Percentiles rank a stretch among this genome's conserved stretches.
These are phyloP conservation scores for Teratosphaeria nubilosa DNA, from an alignment of 2,329 filamentous ascomycete genomes.

Conservation along the genomic window DNA sequence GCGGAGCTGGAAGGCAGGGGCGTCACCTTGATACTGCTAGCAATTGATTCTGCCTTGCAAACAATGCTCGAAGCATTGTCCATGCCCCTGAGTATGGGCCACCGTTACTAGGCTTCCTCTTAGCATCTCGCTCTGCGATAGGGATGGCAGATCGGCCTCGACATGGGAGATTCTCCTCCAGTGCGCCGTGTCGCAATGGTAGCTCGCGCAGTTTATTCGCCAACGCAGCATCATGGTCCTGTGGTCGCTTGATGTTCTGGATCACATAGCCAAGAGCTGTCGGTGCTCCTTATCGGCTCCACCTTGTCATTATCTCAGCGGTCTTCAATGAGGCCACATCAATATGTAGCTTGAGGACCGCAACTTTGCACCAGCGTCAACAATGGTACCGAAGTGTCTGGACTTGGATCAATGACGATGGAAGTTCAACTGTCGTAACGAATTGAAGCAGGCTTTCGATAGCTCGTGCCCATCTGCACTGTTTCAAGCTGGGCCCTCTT, in stretches of 20 bases:
- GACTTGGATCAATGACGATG: background rate
- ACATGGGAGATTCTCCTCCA: background rate
- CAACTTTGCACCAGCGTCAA: background rate
- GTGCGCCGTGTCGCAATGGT: background rate
- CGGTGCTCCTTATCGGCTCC: background rate
- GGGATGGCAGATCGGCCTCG: no score
- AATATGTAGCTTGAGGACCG: background rate
- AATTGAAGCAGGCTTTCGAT: background rate
- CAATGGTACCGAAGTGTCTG: background rate
- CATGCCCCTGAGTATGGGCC: no score
- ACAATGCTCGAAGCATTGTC: background rate
- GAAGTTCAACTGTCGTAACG: background rate
- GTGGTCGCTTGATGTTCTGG: background rate
- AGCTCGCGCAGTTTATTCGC: background rate
- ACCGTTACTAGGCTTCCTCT: no score
- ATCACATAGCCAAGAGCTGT: background rate
- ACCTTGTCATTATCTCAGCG: background rate
- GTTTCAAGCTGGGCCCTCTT: background rate
- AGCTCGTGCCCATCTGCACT: background rate
- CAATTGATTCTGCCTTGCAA: background rate
- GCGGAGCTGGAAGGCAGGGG: background rate
- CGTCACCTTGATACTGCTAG: background rate
- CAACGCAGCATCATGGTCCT: background rate
- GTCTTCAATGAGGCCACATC: background rate
- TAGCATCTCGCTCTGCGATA: no score